phyloP scores from a whole-genome alignment of 148 eudicot species.

The Vaccinium darrowii region DNA sequence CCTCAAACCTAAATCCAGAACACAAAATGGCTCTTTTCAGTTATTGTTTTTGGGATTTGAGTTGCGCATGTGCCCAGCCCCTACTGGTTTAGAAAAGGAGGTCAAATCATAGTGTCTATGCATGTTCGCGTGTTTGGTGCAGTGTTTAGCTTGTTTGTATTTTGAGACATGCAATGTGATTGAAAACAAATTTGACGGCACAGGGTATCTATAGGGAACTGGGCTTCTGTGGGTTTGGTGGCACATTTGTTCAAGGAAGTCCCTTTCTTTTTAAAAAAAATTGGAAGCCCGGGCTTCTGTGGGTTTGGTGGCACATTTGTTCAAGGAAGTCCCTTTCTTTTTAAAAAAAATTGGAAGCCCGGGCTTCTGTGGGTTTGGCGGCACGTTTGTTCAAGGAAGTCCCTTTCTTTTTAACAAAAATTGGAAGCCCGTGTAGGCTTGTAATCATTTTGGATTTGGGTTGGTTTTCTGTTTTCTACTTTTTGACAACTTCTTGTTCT shows the following conservation, averaged over 20 bases:
- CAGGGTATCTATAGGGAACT: background rate
- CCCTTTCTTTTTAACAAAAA: background rate
- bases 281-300: background rate
- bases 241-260: background rate
- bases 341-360: background rate
- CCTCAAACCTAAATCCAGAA: too few relatives aligned
- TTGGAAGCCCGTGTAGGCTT: background rate
- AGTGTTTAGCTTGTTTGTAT: background rate
- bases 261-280: background rate
- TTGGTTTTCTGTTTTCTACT: too few relatives aligned
- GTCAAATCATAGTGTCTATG: background rate
- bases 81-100: background rate
- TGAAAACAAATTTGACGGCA: background rate
- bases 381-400: background rate
- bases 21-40: background rate
- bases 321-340: background rate
- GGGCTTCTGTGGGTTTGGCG: background rate
- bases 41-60: too few relatives aligned
- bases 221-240: background rate
- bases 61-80: too few relatives aligned
- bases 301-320: background rate
- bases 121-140: background rate
- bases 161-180: background rate
- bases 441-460: background rate
- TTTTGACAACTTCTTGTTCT: background rate